Conservation (phyloP, 257 asterid species). For the Solanum sparsipilum region DNA sequence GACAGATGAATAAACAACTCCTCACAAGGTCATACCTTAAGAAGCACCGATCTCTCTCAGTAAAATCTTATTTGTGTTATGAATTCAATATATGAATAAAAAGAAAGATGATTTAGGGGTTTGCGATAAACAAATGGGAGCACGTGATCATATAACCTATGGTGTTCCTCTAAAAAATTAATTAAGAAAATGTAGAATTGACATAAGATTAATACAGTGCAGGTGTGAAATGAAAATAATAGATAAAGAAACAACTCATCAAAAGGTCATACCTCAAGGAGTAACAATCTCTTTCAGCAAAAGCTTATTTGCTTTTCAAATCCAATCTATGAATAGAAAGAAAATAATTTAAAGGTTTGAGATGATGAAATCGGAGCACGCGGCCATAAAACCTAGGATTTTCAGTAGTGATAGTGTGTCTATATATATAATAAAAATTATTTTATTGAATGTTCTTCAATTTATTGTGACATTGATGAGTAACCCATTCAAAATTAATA, state of each 20-base stretch:
- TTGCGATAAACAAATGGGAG: too few species aligned
- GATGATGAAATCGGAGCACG: neutral
- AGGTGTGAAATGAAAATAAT: too few species aligned
- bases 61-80: too few species aligned
- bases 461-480: neutral
- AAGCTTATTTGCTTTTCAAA: neutral
- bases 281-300: neutral
- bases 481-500: neutral
- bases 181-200: neutral
- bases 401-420: neutral
- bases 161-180: too few species aligned
- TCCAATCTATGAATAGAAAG: neutral
- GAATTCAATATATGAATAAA: too few species aligned
- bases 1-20: neutral
- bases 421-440: neutral
- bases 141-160: too few species aligned
- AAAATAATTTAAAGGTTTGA: neutral
- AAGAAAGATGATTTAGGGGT: too few species aligned
- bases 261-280: neutral
- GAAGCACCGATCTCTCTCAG: too few species aligned
- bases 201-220: neutral
- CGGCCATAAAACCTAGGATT: neutral
- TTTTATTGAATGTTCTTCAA: neutral
- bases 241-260: neutral
- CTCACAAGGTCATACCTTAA: too few species aligned